Base-by-base conservation (phyloP, 2,329 filamentous ascomycete species). In the Sporothrix brunneoviolacea region DNA sequence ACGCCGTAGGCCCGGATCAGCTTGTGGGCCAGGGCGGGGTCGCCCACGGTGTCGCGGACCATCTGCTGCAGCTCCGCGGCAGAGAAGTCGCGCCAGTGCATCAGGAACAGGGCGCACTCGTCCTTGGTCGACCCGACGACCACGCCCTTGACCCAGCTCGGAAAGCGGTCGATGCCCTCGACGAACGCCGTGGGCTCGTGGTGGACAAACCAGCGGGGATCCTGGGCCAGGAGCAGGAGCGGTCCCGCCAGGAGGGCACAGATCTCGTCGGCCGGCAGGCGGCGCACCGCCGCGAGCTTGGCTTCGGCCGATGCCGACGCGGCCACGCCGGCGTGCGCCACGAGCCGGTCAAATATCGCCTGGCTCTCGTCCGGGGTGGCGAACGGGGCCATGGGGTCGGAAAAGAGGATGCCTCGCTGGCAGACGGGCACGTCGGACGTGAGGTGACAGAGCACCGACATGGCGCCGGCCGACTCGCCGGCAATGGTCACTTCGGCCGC, bases 381-480 rank as follows among this genome's bases (percentile, higher is more conserved):
- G n/a, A n/a, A n/a, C n/a, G n/a, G n/a, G n/a, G n/a, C n/a, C n/a
- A n/a, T n/a, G n/a, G n/a, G n/a, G n/a, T n/a, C n/a, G n/a, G n/a
- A n/a, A n/a, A n/a, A n/a, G n/a, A n/a, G n/a, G n/a, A n/a, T n/a
- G n/a, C n/a, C n/a, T n/a, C n/a, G n/a, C 24, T 28, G 24, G 5
- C 6, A 5, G 6, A 28, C 37, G 6, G 37, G 37, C 37, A 15
- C 19, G 37, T 39, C 24, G 18, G 19, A 18, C 19, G 19, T 18
- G 18, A 41, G 24, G 22, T 41, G 39, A 3, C 22, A 21, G 10
- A 41, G 4, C 22, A 43, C 28, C 4, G 40, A 18, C 5, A n/a
- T 18, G 28, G 40, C 28, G 35, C 73, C 73, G 3, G 71, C 70
- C 4, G 68, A 73, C 53, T 73, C 67, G 13, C 73, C 73, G 61